phyloP scores from a whole-genome alignment of 1,284 basidiomycete genomes.

The Clitocybe nebularis region DNA sequence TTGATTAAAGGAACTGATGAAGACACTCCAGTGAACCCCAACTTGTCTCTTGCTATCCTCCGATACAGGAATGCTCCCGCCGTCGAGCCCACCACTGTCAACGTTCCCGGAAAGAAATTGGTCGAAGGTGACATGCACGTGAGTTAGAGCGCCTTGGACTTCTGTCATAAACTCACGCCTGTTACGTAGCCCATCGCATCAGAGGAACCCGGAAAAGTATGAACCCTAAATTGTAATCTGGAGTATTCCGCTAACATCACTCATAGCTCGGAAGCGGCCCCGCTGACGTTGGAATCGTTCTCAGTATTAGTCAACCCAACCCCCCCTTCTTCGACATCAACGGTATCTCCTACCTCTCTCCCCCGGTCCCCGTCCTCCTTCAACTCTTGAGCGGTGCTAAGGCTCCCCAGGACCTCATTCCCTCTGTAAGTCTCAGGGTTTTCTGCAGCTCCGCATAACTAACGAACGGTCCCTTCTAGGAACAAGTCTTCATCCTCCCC shows the following conservation, averaged over 20 bases:
- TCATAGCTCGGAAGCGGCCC: slow-evolving; percentile 23
- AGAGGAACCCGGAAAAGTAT: slow-evolving; percentile 23
- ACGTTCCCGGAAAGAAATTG: slow-evolving; percentile 22
- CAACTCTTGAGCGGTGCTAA: slow-evolving; percentile 35
- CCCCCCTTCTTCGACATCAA: slow-evolving; percentile 35
- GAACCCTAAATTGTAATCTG: too few relatives aligned
- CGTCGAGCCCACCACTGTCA: slow-evolving; percentile 33
- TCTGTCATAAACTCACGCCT: background rate
- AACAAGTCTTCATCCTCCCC: slow-evolving; percentile 25
- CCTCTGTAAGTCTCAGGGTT: slow-evolving; percentile 22
- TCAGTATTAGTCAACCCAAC: slow-evolving; percentile 29
- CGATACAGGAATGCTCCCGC: slow-evolving; percentile 39
- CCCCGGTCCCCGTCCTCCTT: slow-evolving; percentile 32
- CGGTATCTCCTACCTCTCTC: slow-evolving; percentile 30
- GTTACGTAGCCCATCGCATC: slow-evolving; percentile 24
- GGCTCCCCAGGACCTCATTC: slow-evolving; percentile 30
- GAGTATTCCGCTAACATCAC: too few relatives aligned
- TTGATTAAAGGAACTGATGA: background rate
- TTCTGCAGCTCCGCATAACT: too few relatives aligned
- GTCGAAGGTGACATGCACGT: slow-evolving; percentile 32
- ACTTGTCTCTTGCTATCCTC: slow-evolving; percentile 34
- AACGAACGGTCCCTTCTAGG: slow-evolving; percentile 4
- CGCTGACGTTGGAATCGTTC: slow-evolving; percentile 28
- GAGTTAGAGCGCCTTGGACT: slow-evolving; percentile 4
- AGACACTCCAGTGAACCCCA: slow-evolving; percentile 13